Base-by-base conservation (phyloP, 108 stramenopile genomes). In the Conticribra guillardii region DNA sequence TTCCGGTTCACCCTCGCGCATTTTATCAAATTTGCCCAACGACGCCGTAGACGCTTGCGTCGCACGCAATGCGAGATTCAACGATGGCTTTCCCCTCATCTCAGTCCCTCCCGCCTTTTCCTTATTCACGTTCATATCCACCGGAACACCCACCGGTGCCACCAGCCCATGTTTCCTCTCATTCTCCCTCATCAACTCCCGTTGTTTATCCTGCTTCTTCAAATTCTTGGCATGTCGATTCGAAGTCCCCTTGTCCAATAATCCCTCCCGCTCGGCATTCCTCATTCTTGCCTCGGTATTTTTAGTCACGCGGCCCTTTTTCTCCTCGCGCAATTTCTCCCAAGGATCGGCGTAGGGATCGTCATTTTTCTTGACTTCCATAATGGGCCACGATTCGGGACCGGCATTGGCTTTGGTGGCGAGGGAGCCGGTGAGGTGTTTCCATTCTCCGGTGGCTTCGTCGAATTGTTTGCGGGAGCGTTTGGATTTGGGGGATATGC, bases 381-480 rank as follows among this genome's bases (percentile, higher is more conserved):
- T 86, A 24, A 96, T 96, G 31, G 95, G 95, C 90, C 90, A 96
- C 17, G 70, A 69, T 64, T 91, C 86, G 21, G 83, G 81, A 17
- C 82, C 77, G 33, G 83, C 82, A 54, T 84, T 89, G 18, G 72
- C 66, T 33, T 73, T 67, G 61, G 83, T 91, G 29, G 86, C 84
- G 62, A 84, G 82, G 63, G 90, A 83, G 16, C 95, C 95, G 51
- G 90, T 88, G 33, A 93, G 89, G 65, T 74, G 89, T 79, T 82
- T 89, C 95, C 95, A 96, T 45, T 82, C 59, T 19, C 87, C 87
- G 44, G 89, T 90, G 26, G 89, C 73, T 82, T 96, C 95, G 72
- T 96, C 95, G 75, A 82, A 96, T 44, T 90, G 92, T 82, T 96
- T 96, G 19, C 90, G 85, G 11, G 90, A 92, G 34, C 89, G 87